Evolutionary conservation across 176 grass and related monocot species (phyloP).

Genomic region (Secale cereale): DNA sequence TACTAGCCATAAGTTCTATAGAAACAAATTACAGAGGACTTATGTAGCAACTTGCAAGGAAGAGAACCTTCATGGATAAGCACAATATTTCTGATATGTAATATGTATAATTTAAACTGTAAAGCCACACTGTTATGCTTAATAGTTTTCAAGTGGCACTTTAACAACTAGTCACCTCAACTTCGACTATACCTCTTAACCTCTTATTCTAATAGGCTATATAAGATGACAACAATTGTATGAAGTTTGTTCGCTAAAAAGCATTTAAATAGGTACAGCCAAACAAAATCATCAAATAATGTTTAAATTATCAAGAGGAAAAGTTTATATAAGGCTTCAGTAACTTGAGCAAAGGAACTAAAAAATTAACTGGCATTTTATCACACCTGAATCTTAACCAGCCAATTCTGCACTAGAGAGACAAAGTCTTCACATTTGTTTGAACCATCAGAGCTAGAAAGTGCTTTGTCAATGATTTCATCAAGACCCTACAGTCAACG

Average conservation of each 20-base stretch:
- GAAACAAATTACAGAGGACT: not conserved
- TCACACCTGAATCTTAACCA: slow-evolving; percentile 70
- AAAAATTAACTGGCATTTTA: not conserved
- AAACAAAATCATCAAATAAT: not conserved
- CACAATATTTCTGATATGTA: not conserved
- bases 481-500: slow-evolving; percentile 48
- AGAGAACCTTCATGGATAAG: not conserved
- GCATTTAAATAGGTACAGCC: not conserved
- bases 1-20: slow-evolving; percentile 11
- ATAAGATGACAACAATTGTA: not conserved
- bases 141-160: not conserved
- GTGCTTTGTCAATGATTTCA: slow-evolving; percentile 67
- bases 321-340: not conserved
- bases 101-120: not conserved
- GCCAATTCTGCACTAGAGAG: slow-evolving; percentile 60
- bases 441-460: slow-evolving; percentile 62
- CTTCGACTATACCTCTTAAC: not conserved
- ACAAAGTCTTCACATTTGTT: slow-evolving; percentile 77
- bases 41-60: no score
- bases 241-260: not conserved
- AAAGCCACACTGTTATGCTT: not conserved
- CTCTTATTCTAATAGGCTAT: not conserved
- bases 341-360: not conserved
- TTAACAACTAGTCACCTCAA: not conserved
- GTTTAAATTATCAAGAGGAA: not conserved